Base-by-base conservation (phyloP, 2,329 filamentous ascomycete genomes). In the Thelonectria rubi region DNA sequence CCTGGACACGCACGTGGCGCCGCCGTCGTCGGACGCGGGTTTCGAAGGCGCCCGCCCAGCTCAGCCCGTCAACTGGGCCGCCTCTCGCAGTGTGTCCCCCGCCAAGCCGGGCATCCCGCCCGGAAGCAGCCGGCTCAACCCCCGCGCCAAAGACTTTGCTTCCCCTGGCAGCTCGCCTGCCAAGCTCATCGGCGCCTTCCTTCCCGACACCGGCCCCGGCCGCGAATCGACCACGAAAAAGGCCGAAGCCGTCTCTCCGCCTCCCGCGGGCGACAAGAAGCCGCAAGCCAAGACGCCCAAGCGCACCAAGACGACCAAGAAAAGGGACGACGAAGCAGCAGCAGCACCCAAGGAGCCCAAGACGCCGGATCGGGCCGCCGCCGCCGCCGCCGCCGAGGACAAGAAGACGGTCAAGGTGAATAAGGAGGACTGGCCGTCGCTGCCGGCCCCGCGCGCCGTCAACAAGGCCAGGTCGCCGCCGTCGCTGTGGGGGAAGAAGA, bases 381-480 rank as follows among this genome's bases (percentile, higher is more conserved):
- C 21, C 26, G 4, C 40, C 46, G 42, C 52, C 15, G 12, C 21
- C 21, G 21, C 21, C 26, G 4, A 9, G 10, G n/a, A 43, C 48
- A 2, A 54, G 34, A 65, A 63, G 48, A 68, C 64, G 21, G 55
- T 63, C 34, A 60, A 57, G 1, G 39, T 71, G 34, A 67, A 66
- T 53, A 66, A 57, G 9, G 64, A 72, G 1, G 67, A 74, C 14
- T 75, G 72, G 69, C 71, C 71, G 18, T 71, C 63, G 6, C 55
- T 73, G 39, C 68, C 68, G 24, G 61, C 56, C 37, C 67, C 70
- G 48, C 69, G 69, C 15, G 68, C 48, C 42, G 14, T 65, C 70
- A 30, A 30, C 30, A 69, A 68, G 47, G 26, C 69, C 7, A 60
- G 65, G 20, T 63, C 69, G 47, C 62, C 68, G 12, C 62, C 68